Evolutionary conservation across 73 alveolate species (phyloP).

Genomic region (Symbiodinium pilosum): DNA sequence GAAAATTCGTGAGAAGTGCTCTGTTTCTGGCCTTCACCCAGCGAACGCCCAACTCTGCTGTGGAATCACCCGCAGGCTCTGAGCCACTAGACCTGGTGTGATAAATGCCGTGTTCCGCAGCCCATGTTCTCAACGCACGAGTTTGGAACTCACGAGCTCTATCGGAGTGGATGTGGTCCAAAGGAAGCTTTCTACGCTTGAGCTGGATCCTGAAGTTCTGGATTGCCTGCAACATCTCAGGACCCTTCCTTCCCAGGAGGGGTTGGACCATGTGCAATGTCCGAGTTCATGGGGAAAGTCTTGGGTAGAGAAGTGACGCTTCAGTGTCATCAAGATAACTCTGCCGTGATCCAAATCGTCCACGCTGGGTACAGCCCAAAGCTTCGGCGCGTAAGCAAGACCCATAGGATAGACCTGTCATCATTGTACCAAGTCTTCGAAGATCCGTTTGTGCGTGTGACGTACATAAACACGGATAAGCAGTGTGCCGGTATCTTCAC

Average conservation of each 20-base stretch:
- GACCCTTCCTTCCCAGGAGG: no score
- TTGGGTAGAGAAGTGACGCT: not conserved
- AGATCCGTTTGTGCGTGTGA: not conserved
- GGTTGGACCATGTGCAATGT: not conserved
- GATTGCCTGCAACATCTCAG: not conserved
- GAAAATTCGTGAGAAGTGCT: not conserved
- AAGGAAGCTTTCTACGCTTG: not conserved
- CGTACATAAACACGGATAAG: not conserved
- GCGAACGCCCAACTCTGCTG: not conserved
- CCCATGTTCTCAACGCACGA: not conserved
- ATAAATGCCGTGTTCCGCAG: not conserved
- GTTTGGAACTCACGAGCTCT: not conserved
- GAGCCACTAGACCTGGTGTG: not conserved
- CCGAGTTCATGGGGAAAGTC: not conserved
- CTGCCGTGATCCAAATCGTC: constrained; percentile 31
- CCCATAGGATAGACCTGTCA: not conserved
- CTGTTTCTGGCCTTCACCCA: not conserved
- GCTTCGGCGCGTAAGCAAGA: not conserved
- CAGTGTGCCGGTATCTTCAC: not conserved
- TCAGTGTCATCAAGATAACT: not conserved
- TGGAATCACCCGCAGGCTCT: not conserved
- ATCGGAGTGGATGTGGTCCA: not conserved
- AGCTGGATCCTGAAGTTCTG: not conserved
- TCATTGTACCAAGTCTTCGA: not conserved
- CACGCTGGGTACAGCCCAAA: constrained; percentile 1